Evolutionary conservation across 1,284 basidiomycete species (phyloP).

Genomic region (Irpex sp.): DNA sequence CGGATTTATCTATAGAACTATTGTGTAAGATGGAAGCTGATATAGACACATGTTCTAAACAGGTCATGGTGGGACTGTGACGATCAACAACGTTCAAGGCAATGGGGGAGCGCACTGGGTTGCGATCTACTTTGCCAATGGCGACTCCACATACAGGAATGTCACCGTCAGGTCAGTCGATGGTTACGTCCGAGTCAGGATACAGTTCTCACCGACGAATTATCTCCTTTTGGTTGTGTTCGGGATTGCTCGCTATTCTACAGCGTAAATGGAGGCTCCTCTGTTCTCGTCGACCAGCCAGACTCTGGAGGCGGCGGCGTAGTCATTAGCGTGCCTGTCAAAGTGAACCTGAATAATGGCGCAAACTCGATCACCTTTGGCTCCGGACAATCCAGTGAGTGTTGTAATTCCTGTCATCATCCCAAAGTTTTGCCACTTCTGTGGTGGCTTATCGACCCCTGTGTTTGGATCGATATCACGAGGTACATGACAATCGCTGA

Average conservation of each 20-base stretch:
- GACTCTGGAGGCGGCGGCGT: conserved; percentile 51
- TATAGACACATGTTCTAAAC: background rate
- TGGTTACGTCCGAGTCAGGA: too few relatives aligned
- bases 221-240: too few relatives aligned
- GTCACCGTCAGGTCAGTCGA: conserved; percentile 50
- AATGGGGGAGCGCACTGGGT: conserved; percentile 55
- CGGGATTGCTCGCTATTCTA: background rate
- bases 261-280: conserved; percentile 56
- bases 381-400: conserved; percentile 48
- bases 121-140: conserved; percentile 55
- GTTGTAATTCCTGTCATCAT: background rate
- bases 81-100: conserved; percentile 49
- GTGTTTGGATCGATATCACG: background rate
- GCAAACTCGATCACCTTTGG: conserved; percentile 51
- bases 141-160: conserved; percentile 54
- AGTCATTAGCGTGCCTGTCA: conserved; percentile 53
- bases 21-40: background rate
- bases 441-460: background rate
- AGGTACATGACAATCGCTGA: background rate
- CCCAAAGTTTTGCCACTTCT: background rate
- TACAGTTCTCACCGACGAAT: too few relatives aligned
- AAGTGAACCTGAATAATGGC: conserved; percentile 46
- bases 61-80: conserved; percentile 57
- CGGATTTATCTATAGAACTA: background rate
- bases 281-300: conserved; percentile 51